These are phyloP conservation scores for Haplographium delicatum DNA, from an alignment of 495 filamentous ascomycete species.

Conservation along the genomic window DNA sequence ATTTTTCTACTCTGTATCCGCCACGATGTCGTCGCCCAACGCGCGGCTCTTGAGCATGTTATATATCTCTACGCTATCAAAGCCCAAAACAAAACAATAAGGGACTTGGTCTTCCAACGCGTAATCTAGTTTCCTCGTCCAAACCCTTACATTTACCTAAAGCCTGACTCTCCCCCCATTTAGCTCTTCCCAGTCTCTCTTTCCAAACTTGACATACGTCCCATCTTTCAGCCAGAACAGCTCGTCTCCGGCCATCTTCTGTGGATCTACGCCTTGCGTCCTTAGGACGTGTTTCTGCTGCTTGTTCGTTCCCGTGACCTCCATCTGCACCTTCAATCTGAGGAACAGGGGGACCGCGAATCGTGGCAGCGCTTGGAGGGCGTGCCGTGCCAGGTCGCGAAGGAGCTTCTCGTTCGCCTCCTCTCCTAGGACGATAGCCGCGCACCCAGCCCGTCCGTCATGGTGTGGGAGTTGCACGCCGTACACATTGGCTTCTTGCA, in stretches of 20 bases:
- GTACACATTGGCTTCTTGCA: constrained; percentile 84
- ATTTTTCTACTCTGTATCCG: no score
- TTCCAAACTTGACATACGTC: constrained; percentile 61
- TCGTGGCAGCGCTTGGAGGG: constrained; percentile 51
- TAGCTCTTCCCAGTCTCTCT: constrained; percentile 63
- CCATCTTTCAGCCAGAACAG: constrained; percentile 65
- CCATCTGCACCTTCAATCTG: constrained; percentile 52
- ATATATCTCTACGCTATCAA: no score
- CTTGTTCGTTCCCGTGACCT: constrained; percentile 81
- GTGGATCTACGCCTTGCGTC: constrained; percentile 67
- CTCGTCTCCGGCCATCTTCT: constrained; percentile 49
- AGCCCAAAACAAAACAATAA: no score
- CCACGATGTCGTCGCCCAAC: no score
- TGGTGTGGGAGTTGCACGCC: constrained; percentile 77
- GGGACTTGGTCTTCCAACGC: no score
- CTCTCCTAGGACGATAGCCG: constrained; percentile 55
- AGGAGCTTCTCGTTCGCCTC: constrained; percentile 41
- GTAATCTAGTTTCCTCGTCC: no score
- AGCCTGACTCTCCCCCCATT: constrained; percentile 65
- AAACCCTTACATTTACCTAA: no score
- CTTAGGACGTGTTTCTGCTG: constrained; percentile 72
- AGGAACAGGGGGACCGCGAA: constrained; percentile 80
- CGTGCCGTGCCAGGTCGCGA: constrained; percentile 54
- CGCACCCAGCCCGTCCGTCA: constrained; percentile 84
- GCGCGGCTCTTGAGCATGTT: no score